A percentile compares a stretch with the other conserved stretches of the same genome.
phyloP scores from a whole-genome alignment of 768 basidiomycete genomes.

The Dendrothele bispora region DNA sequence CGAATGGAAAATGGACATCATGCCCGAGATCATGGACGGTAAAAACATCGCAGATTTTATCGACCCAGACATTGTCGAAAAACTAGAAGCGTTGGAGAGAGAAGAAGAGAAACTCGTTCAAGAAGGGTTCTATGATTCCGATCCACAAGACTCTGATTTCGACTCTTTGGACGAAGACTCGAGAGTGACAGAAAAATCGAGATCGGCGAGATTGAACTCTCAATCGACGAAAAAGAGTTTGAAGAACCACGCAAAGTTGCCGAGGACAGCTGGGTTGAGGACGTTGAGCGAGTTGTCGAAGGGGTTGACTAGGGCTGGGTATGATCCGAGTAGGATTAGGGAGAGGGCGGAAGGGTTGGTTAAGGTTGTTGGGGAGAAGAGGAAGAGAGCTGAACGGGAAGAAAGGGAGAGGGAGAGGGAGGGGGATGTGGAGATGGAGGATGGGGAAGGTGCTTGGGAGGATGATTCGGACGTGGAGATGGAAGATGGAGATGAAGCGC shows the following conservation, averaged over 20 bases:
- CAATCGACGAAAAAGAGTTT: conserved; percentile 82
- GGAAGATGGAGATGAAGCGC: conserved; percentile 50
- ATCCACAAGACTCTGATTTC: conserved; percentile 50
- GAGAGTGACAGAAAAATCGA: conserved; percentile 34
- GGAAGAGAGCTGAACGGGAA: conserved; percentile 64
- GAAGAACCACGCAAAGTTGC: conserved; percentile 82
- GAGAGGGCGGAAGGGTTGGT: conserved; percentile 86
- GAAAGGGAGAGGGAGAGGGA: too few relatives aligned
- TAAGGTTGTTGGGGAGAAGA: conserved; percentile 66
- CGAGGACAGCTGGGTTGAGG: conserved; percentile 70
- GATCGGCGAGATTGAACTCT: conserved; percentile 69
- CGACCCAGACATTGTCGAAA: conserved; percentile 95
- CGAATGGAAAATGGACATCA: conserved; percentile 92
- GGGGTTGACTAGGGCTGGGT: conserved; percentile 83
- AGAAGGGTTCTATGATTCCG: conserved; percentile 93
- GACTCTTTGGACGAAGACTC: not conserved
- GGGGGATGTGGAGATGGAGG: conserved; percentile 64
- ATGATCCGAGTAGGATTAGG: conserved; percentile 85
- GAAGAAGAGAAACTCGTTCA: conserved; percentile 94
- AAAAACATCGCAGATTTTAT: conserved; percentile 99
- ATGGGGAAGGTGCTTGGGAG: conserved; percentile 41
- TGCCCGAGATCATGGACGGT: conserved; percentile 99
- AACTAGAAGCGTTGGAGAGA: conserved; percentile 93
- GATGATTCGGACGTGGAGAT: conserved; percentile 46
- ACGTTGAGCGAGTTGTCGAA: conserved; percentile 76